Conservation (phyloP, 2,329 filamentous ascomycete genomes). For the Meredithiella fracta region DNA sequence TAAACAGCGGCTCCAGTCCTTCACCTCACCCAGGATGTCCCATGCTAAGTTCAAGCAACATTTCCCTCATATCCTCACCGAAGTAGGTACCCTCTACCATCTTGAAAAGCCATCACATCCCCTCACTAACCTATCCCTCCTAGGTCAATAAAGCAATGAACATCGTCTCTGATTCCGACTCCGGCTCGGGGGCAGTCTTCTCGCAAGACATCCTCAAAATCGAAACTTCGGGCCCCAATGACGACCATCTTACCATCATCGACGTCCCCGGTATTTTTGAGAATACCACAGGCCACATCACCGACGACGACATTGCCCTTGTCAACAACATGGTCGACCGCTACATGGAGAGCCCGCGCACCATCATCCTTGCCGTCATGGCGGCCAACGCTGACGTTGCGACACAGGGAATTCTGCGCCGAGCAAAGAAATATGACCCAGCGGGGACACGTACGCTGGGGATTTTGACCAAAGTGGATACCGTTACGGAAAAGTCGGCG, state of each 20-base stretch:
- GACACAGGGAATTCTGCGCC: constrained; percentile 23
- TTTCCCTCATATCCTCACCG: constrained; percentile 24
- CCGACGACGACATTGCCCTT: constrained; percentile 20
- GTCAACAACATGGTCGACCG: constrained; percentile 23
- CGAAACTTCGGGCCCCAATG: constrained; percentile 16
- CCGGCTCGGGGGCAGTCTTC: constrained; percentile 15
- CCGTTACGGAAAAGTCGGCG: constrained; percentile 17
- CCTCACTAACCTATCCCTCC: neutral
- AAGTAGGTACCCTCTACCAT: constrained; percentile 12
- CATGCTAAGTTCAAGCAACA: constrained; percentile 18
- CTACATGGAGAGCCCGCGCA: constrained; percentile 26
- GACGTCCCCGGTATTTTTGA: constrained; percentile 31
- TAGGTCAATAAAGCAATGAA: constrained; percentile 7
- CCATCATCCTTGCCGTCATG: constrained; percentile 30
- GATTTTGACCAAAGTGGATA: constrained; percentile 29
- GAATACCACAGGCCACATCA: constrained; percentile 21
- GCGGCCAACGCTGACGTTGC: constrained; percentile 24
- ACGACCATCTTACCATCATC: constrained; percentile 27
- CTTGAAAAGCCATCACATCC: neutral
- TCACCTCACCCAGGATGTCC: neutral
- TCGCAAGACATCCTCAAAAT: constrained; percentile 18
- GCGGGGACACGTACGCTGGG: constrained; percentile 24
- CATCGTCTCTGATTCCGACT: constrained; percentile 15
- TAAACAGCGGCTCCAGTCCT: neutral
- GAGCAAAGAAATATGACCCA: constrained; percentile 21